A percentile compares a stretch with the other conserved stretches of the same genome.
Conservation (phyloP, 345 rosid genomes). For the Corchorus capsularis region DNA sequence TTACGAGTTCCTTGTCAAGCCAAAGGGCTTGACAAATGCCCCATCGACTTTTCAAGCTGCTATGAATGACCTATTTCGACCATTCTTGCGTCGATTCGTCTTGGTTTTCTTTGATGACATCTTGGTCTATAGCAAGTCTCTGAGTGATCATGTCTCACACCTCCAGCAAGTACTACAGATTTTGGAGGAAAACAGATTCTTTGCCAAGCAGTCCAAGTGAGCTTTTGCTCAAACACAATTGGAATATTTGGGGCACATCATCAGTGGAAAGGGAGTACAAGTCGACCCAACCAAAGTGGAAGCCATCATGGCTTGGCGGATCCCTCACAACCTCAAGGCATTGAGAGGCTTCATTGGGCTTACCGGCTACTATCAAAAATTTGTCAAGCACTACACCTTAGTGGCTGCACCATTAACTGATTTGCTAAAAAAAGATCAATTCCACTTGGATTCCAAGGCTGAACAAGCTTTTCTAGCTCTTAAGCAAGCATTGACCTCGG, state of each 20-base stretch:
- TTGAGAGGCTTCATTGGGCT: background rate
- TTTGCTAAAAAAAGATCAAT: background rate
- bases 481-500: background rate
- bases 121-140: background rate
- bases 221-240: background rate
- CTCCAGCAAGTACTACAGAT: background rate
- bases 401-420: background rate
- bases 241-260: background rate
- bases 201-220: background rate
- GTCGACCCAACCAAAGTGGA: background rate
- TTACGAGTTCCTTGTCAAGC: background rate
- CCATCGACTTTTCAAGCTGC: background rate
- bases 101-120: background rate
- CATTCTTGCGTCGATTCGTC: background rate
- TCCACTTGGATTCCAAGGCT: background rate
- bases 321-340: background rate
- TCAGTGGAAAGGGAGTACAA: background rate
- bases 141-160: background rate
- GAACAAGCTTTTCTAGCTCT: background rate
- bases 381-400: background rate
- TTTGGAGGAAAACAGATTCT: background rate
- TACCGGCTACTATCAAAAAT: background rate
- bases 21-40: background rate
- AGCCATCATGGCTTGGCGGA: background rate
- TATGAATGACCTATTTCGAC: background rate